phyloP scores from a whole-genome alignment of 1,139 yeast genomes.

The Trichomonascaceae sp. region DNA sequence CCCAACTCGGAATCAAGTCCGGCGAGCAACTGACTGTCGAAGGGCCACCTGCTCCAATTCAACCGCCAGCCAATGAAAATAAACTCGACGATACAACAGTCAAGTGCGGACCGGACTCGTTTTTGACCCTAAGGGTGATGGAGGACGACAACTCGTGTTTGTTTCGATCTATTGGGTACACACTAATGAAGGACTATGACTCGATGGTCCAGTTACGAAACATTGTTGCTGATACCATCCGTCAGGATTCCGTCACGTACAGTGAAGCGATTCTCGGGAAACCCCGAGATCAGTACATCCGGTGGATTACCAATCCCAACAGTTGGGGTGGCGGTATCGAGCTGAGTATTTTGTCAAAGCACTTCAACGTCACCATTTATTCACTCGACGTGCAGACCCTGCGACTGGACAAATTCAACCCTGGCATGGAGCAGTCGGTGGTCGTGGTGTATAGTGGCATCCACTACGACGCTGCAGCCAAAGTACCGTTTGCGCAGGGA shows the following conservation, averaged over 20 bases:
- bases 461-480: constrained; percentile 57
- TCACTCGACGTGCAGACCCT: constrained; percentile 61
- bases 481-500: constrained; percentile 22
- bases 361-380: constrained; percentile 40
- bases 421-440: constrained; percentile 33
- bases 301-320: constrained; percentile 48
- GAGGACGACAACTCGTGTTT: constrained; percentile 76
- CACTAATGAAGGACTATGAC: constrained; percentile 31
- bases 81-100: constrained; percentile 4
- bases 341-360: constrained; percentile 47
- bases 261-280: constrained; percentile 49
- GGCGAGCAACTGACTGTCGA: constrained; percentile 44
- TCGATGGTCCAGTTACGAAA: constrained; percentile 34
- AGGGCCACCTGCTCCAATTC: not conserved
- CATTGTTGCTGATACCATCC: constrained; percentile 35
- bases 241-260: constrained; percentile 34
- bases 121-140: constrained; percentile 42
- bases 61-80: not conserved
- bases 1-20: constrained; percentile 33
- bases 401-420: constrained; percentile 44
- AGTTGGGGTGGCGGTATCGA: constrained; percentile 90
- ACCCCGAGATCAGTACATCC: constrained; percentile 36
- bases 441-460: constrained; percentile 56
- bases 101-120: constrained; percentile 13
- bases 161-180: constrained; percentile 54